Conservation (phyloP, 2,329 filamentous ascomycete species). For the Ceratocystis colombiana region DNA sequence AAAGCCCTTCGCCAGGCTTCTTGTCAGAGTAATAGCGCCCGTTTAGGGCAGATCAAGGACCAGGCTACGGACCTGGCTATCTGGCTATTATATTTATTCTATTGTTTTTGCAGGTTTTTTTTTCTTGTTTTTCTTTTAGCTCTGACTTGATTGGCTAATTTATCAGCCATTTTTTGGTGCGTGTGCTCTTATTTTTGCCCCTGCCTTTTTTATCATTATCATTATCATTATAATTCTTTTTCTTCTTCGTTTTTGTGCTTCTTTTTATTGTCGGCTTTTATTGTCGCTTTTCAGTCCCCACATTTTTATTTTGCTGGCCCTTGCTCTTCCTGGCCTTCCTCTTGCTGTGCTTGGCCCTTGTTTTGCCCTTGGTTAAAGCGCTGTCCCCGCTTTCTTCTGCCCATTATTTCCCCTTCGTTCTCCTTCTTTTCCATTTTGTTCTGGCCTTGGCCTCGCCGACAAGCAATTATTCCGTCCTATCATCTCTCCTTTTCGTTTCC, state of each 20-base stretch:
- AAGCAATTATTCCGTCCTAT: not conserved
- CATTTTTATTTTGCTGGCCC: not conserved
- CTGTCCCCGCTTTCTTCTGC: conserved; percentile 7
- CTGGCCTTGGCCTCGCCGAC: not conserved
- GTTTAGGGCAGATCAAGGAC: not conserved
- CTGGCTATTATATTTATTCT: not conserved
- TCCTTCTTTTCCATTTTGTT: conserved; percentile 2
- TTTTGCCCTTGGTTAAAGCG: conserved; percentile 3
- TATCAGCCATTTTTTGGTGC: not conserved
- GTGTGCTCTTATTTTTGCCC: not conserved
- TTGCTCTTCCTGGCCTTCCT: not conserved
- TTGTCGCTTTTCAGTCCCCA: not conserved
- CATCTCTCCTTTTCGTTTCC: not conserved
- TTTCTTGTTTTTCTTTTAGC: too few relatives aligned
- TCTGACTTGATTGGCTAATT: not conserved
- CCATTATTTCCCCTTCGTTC: conserved; percentile 11
- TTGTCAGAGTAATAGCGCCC: not conserved
- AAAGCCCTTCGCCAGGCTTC: not conserved
- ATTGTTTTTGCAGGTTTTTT: too few relatives aligned
- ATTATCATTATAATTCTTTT: not conserved
- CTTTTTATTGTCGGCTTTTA: not conserved
- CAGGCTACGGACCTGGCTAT: too few relatives aligned
- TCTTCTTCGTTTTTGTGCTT: too few relatives aligned
- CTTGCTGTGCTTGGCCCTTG: not conserved
- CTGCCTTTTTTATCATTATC: not conserved